phyloP scores from a whole-genome alignment of 768 basidiomycete genomes.

The Mycena kentingensis region DNA sequence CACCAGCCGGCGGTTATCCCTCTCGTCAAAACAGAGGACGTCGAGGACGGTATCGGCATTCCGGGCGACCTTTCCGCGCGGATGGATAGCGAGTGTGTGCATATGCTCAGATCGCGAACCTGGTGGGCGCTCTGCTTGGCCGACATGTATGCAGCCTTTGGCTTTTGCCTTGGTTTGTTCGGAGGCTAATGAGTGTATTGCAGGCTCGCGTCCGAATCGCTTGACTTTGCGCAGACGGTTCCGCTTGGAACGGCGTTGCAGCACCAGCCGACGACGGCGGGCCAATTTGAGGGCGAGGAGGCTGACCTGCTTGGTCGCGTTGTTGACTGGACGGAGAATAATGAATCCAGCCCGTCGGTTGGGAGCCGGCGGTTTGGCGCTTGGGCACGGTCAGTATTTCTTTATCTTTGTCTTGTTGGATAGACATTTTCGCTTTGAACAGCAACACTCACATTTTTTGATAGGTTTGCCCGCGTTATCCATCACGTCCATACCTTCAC shows the following conservation, averaged over 20 bases:
- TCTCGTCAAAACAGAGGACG: background rate
- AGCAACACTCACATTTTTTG: background rate
- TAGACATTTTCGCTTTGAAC: background rate
- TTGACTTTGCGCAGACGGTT: conserved; percentile 10
- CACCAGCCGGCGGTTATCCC: background rate
- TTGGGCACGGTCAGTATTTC: conserved; percentile 3
- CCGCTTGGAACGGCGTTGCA: background rate
- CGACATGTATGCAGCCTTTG: conserved; percentile 67
- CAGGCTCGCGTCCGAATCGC: conserved; percentile 70
- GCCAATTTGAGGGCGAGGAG: background rate
- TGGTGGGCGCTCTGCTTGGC: conserved; percentile 85
- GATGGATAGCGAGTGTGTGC: background rate
- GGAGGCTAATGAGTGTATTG: conserved; percentile 4
- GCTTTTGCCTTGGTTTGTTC: conserved; percentile 1
- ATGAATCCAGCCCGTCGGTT: background rate
- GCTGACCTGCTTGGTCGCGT: background rate
- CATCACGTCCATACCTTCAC: background rate
- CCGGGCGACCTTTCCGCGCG: background rate
- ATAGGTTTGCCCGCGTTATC: conserved; percentile 10
- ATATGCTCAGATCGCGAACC: conserved; percentile 52
- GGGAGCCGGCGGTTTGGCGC: conserved; percentile 12
- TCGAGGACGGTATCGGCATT: background rate
- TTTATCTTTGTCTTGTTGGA: background rate
- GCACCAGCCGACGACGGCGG: background rate
- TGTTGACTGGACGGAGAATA: conserved; percentile 1